A percentile compares a stretch with the other conserved stretches of the same genome.
Evolutionary conservation across 2,329 filamentous ascomycete species (phyloP).

Genomic region (Phaeosphaeriaceae sp.): DNA sequence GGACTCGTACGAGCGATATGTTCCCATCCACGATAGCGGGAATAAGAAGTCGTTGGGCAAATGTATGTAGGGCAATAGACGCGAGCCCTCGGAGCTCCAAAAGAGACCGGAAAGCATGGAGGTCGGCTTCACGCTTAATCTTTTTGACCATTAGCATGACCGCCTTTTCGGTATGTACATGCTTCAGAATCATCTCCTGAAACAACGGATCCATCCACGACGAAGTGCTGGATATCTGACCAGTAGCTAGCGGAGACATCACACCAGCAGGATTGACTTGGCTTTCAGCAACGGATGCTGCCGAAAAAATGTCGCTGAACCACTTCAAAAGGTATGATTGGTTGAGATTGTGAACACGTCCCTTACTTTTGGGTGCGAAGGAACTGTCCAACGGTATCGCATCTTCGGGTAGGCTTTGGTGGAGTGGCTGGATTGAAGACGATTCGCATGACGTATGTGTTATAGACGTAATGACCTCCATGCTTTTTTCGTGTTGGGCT

Average conservation of each 20-base stretch:
- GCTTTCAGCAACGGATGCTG: too few relatives aligned
- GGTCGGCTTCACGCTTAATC: background rate
- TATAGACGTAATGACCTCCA: too few relatives aligned
- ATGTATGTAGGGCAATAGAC: background rate
- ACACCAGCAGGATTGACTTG: background rate
- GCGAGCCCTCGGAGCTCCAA: background rate
- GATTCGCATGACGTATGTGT: too few relatives aligned
- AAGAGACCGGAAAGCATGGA: background rate
- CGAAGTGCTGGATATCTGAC: too few relatives aligned
- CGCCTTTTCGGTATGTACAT: background rate
- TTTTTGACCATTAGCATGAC: background rate
- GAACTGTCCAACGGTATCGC: too few relatives aligned
- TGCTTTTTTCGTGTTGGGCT: too few relatives aligned
- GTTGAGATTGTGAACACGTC: background rate
- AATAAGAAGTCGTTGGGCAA: background rate
- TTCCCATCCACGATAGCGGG: conserved; percentile 2
- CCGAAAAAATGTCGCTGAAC: background rate
- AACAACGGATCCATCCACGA: too few relatives aligned
- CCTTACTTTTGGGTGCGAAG: background rate
- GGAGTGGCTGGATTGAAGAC: too few relatives aligned
- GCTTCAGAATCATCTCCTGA: background rate
- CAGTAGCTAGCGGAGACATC: background rate
- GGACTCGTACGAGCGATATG: conserved; percentile 1
- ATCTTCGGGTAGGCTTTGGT: too few relatives aligned
- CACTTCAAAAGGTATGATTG: background rate